Base-by-base conservation (phyloP, 257 asterid species). In the Dorcoceras hygrometricum region DNA sequence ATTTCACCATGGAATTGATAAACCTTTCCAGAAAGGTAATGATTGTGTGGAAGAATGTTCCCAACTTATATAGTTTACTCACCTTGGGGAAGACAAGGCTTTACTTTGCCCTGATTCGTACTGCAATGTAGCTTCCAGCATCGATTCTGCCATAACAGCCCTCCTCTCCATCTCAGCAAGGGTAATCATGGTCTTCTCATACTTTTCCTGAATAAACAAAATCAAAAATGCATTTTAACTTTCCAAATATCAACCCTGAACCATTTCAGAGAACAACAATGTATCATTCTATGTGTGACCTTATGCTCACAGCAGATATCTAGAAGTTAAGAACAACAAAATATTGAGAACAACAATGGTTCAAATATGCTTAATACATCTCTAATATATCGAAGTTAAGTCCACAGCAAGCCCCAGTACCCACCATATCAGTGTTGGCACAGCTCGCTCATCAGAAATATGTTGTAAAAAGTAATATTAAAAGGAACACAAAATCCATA, bases 131-230 rank as follows among this genome's bases (percentile, higher is more conserved):
- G 97, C 97, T 82, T 91, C 93, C 73, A 91, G 82, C 95, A 79
- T 82, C 1, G 97, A 80, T 74, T 91, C 97, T 18, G 97, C 95
- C 94, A 88, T 85, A 70, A 91, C 89, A 68, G 80, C 96, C 75
- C 93, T 87, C 75, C 83, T 88, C 78, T 91, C 96, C 96, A 85
- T 82, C 71, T 79, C 78, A 64, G 81, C 71, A 65, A 83, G 73
- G n/a, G 88, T 48, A 46, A 73, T 71, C 80, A 79, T 75, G 66
- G 87, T 84, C 62, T 77, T 64, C 19, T 85, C 93, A 63, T 90
- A 84, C 78, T 83, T 90, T 69, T 82, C 95, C 97, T 91, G 86
- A 72, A 66, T 16, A 58, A 16, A 23, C 9, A 12, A 67, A 46
- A 31, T 69, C 4, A 26, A 32, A 66, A 53, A 12, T 32, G 59